phyloP scores from a whole-genome alignment of 2,329 filamentous ascomycete genomes.

The Penicillium freii region DNA sequence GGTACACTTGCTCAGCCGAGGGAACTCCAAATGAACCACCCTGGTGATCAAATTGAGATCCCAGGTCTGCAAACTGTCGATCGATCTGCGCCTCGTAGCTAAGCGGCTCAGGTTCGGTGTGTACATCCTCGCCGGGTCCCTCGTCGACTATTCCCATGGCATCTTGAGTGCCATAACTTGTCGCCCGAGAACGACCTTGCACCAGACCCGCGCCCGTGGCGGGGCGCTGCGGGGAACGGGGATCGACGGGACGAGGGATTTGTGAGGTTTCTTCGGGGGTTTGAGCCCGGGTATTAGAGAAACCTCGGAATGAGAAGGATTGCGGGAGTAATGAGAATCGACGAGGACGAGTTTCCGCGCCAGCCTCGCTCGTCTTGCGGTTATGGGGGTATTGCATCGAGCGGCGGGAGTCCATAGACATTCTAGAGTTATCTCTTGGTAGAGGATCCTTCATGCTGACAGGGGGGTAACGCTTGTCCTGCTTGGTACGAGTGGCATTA shows the following conservation, averaged over 20 bases:
- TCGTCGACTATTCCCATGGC: constrained; percentile 31
- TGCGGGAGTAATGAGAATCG: constrained; percentile 70
- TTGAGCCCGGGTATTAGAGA: constrained; percentile 56
- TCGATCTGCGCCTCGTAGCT: constrained; percentile 45
- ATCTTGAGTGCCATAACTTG: constrained; percentile 36
- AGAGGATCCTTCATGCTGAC: constrained; percentile 82
- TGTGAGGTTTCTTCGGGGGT: constrained; percentile 45
- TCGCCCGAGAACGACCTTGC: constrained; percentile 26
- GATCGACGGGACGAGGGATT: constrained; percentile 38
- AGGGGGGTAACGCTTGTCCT: constrained; percentile 74
- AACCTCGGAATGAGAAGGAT: constrained; percentile 63
- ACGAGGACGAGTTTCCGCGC: constrained; percentile 58
- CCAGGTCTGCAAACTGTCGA: constrained; percentile 44
- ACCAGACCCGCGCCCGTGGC: constrained; percentile 34
- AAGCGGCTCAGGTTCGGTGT: constrained; percentile 28
- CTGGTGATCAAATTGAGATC: constrained; percentile 33
- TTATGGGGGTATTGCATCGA: constrained; percentile 69
- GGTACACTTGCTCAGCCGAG: constrained; percentile 34
- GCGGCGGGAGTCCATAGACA: constrained; percentile 71
- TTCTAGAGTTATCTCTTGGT: constrained; percentile 58
- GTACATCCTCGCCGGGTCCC: constrained; percentile 29
- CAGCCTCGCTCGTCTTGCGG: constrained; percentile 69
- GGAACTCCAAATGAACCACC: constrained; percentile 28
- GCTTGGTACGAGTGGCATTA: constrained; percentile 44
- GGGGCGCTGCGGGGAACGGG: constrained; percentile 32